Conservation (phyloP, 2,329 filamentous ascomycete genomes). For the Exophiala calicioides region DNA sequence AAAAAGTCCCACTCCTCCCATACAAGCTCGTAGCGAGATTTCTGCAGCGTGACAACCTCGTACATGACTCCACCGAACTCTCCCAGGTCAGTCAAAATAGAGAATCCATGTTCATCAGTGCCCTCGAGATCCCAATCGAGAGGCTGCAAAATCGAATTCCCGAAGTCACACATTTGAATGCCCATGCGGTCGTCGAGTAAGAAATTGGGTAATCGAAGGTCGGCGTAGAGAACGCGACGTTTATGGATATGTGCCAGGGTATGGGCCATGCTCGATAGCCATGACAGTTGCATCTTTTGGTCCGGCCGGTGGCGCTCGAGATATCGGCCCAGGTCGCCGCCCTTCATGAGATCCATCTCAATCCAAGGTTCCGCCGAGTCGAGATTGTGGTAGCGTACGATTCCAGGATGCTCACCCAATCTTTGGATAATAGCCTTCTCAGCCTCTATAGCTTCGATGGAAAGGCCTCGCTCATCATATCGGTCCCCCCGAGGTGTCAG, state of each 20-base stretch:
- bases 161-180: conserved; percentile 36
- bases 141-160: conserved; percentile 31
- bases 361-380: conserved; percentile 6
- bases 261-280: conserved; percentile 18
- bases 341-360: conserved; percentile 22
- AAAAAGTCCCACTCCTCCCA: too few species aligned
- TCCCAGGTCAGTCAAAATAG: conserved; percentile 36
- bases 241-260: conserved; percentile 11
- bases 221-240: conserved; percentile 20
- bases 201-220: conserved; percentile 23
- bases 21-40: too few species aligned
- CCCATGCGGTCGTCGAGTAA: conserved; percentile 29
- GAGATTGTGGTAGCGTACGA: conserved; percentile 15
- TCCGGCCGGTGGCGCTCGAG: conserved; percentile 7
- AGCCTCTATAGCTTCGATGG: conserved; percentile 18
- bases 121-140: conserved; percentile 32
- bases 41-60: conserved; percentile 34
- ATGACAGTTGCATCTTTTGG: conserved; percentile 14
- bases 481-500: conserved; percentile 21
- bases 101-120: conserved; percentile 33
- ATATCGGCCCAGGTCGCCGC: conserved; percentile 22
- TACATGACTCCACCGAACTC: conserved; percentile 37
- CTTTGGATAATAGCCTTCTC: conserved; percentile 22
- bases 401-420: conserved; percentile 14
- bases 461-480: conserved; percentile 23